Conservation (phyloP, 805 yeast species). For the Huiozyma naganishii region DNA sequence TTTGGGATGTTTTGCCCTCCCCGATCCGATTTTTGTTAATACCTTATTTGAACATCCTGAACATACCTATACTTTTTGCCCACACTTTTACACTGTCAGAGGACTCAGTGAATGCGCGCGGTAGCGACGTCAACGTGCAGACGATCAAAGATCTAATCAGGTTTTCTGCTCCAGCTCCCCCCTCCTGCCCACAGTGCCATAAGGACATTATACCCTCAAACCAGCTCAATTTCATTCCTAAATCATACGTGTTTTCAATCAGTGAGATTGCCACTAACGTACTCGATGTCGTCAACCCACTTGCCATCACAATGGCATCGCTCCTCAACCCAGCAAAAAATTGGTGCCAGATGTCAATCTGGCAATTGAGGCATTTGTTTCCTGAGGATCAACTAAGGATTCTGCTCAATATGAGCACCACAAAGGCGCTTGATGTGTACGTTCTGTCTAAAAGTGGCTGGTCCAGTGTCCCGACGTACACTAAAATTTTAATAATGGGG, state of each 20-base stretch:
- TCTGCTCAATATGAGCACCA: conserved; percentile 17
- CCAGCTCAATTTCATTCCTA: conserved; percentile 1
- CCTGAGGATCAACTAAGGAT: conserved; percentile 18
- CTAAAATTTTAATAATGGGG: conserved; percentile 13
- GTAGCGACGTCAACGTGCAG: no score
- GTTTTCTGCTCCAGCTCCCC: neutral
- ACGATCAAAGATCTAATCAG: no score
- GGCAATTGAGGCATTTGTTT: conserved; percentile 20
- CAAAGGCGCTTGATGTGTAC: conserved; percentile 22
- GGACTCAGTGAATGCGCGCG: no score
- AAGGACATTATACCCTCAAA: conserved; percentile 1
- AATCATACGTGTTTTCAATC: neutral
- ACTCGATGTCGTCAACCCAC: conserved; percentile 3
- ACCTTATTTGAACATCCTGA: no score
- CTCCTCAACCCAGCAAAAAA: conserved; percentile 11
- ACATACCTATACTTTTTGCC: no score
- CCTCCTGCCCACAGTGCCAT: conserved; percentile 9
- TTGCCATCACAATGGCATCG: neutral
- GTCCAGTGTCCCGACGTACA: conserved; percentile 9
- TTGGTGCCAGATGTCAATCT: conserved; percentile 16
- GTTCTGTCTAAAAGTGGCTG: conserved; percentile 15
- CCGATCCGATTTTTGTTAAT: neutral
- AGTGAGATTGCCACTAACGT: neutral
- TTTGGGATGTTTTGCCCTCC: neutral
- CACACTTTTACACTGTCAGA: no score